Base-by-base conservation (phyloP, 495 filamentous ascomycete genomes). In the Glarea lozoyensis region DNA sequence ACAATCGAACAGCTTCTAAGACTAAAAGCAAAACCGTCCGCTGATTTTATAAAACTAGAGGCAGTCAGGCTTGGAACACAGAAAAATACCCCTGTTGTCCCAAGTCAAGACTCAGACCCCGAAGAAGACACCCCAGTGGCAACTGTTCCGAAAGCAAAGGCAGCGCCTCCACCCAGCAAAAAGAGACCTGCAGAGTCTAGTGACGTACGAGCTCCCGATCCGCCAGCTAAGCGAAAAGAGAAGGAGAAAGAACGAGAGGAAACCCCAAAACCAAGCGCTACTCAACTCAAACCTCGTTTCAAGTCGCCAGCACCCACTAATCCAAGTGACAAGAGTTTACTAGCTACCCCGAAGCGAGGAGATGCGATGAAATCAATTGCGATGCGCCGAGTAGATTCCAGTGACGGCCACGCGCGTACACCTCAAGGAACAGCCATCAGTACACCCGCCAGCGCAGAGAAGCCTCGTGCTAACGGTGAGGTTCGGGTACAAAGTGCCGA, bases 321-420 rank as follows among this genome's bases (percentile, higher is more conserved):
- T n/a, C 23, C 54, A 21, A 34, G 3, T 23, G 23, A 53, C 18
- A 55, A 58, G 18, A 23, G 16, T 37, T 12, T 47, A 5, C 41
- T 57, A 6, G 17, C 39, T 9, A 58, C 55, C 0, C 55, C 55
- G 1, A 54, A 47, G 42, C 54, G 52, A 42, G 42, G 43, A 20
- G 55, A 52, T 27, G 38, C 55, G 1, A 45, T 50, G 37, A 55
- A 52, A 23, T 47, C 44, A 20, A 34, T 44, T 17, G 49, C 48
- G 3, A 58, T 58, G 55, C 55, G 55, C 16, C 46, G 42, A 29
- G 35, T 58, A 3, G 44, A 52, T 31, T 58, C 55, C 13, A 47
- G n/a, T 27, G 55, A 58, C 21, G 41, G 42, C 20, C 37, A 36
- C 20, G 53, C 49, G 1, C 45, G 40, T 2, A 58, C 55, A n/a